Evolutionary conservation across 1,284 basidiomycete species (phyloP), one percentile per base, ranked within the genome.

Genomic region (Boletus mariae): DNA sequence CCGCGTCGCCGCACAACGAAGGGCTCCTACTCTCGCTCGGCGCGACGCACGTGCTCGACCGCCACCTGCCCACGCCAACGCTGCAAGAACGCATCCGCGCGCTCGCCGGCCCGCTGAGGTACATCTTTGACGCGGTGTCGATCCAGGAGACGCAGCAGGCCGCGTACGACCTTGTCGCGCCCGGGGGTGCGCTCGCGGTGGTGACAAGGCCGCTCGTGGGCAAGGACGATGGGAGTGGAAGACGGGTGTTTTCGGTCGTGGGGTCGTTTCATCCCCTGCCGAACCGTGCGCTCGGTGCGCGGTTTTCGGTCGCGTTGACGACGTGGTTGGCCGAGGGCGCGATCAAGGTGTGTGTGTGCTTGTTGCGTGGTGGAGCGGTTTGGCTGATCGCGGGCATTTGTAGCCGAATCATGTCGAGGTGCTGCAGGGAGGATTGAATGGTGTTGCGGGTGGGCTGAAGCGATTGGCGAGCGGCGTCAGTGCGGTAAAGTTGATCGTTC

Each of bases 11-110:
- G 2, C 60, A 64, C 43, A 72, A 78, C 60, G 54, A 53, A 11
- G 66, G 57, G 0, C 59, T 65, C 26, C 65, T 78, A 45, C 71
- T 68, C 49, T 66, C 69, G 1, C 64, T 76, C 37, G 78, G 78
- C 7, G 77, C 75, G 0, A 75, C 73, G 1, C 71, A 73, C 40
- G 59, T 73, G 47, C 59, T 78, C 58, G 71, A 71, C 51, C 66
- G 72, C 31, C 57, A 51, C 3, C 54, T 65, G 5, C n/a, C 55
- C 12, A 20, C 37, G 1, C 31, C 20, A 1, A 42, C 35, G 4
- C 51, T 65, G 11, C 15, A 29, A 3, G 23, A 48, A 11, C 44
- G 38, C 4, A 23, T 63, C 31, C 35, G 35, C 3, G 20, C 45
- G 11, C 35, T 60, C 26, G 47, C 47, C 4, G 3, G 3, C 1